Conservation (phyloP, 179 eudicot genomes). For the Camellia oleifera region DNA sequence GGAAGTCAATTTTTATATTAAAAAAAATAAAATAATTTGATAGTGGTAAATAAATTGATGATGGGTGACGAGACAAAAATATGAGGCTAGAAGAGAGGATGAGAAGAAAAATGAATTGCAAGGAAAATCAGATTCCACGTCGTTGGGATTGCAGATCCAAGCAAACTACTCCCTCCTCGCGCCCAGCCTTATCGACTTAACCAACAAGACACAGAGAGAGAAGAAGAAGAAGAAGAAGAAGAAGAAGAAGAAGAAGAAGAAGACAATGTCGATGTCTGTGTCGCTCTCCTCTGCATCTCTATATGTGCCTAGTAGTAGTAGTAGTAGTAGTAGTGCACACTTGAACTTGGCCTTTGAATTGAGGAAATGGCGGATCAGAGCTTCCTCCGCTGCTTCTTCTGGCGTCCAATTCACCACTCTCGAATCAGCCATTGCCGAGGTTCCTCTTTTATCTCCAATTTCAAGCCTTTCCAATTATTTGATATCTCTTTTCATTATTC, state of each 20-base stretch:
- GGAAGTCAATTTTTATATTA: too few relatives aligned
- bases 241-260: too few relatives aligned
- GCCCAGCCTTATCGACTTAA: constrained; percentile 26
- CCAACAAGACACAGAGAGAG: background rate
- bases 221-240: too few relatives aligned
- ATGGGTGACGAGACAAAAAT: too few relatives aligned
- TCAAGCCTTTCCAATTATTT: constrained; percentile 13
- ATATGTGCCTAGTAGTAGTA: background rate
- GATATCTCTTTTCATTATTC: background rate
- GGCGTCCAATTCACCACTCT: constrained; percentile 64
- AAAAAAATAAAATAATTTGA: too few relatives aligned
- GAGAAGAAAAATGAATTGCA: too few relatives aligned
- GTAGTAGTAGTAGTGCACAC: background rate
- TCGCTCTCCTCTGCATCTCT: constrained; percentile 22
- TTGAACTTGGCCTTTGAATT: constrained; percentile 4
- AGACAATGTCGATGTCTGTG: constrained; percentile 26
- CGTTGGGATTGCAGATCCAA: background rate
- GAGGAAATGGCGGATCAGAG: constrained; percentile 26
- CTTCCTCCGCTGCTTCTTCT: constrained; percentile 58
- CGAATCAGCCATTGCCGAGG: constrained; percentile 74
- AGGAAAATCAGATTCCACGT: background rate
- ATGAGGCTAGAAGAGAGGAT: too few relatives aligned
- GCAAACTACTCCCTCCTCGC: constrained; percentile 2
- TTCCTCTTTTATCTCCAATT: constrained; percentile 8
- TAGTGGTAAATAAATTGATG: too few relatives aligned